These are phyloP conservation scores for Sporisorium graminicola DNA, from an alignment of 1,284 basidiomycete genomes.

Conservation along the genomic window DNA sequence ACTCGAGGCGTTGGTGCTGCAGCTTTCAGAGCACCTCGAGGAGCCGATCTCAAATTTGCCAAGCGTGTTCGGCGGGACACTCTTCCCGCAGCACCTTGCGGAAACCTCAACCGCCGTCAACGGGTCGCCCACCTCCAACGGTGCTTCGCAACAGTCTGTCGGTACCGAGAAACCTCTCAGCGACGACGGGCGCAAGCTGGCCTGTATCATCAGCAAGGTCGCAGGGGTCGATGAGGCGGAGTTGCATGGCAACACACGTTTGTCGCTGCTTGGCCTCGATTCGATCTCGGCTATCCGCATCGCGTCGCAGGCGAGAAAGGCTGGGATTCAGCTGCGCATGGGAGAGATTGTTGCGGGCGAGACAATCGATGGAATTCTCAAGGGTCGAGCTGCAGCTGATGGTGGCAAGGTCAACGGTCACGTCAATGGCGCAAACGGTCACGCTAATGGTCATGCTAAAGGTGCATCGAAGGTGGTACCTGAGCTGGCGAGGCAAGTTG, in stretches of 20 bases:
- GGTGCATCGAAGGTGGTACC: not conserved
- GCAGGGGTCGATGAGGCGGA: constrained; percentile 29
- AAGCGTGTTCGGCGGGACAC: not conserved
- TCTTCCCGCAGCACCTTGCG: constrained; percentile 24
- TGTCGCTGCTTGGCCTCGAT: constrained; percentile 62
- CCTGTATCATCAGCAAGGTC: constrained; percentile 38
- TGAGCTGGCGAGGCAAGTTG: constrained; percentile 19
- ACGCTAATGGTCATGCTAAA: constrained; percentile 3
- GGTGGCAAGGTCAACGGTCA: constrained; percentile 17
- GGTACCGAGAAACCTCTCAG: constrained; percentile 9
- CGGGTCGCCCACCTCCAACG: not conserved
- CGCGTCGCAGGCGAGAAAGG: constrained; percentile 51
- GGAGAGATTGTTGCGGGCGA: constrained; percentile 55
- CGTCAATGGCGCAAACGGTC: constrained; percentile 8
- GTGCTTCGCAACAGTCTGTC: not conserved
- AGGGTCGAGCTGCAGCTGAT: constrained; percentile 7
- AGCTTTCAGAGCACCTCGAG: constrained; percentile 13
- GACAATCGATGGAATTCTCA: constrained; percentile 44
- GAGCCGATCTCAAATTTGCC: constrained; percentile 24
- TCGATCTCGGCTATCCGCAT: constrained; percentile 66
- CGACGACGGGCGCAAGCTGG: constrained; percentile 42
- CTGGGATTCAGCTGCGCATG: constrained; percentile 47
- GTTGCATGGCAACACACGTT: constrained; percentile 36
- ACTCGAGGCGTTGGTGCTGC: constrained; percentile 41
- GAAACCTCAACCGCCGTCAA: not conserved